A percentile compares a stretch with the other conserved stretches of the same genome.
phyloP scores from a whole-genome alignment of 306 rosid species.

The Acacia crassicarpa region DNA sequence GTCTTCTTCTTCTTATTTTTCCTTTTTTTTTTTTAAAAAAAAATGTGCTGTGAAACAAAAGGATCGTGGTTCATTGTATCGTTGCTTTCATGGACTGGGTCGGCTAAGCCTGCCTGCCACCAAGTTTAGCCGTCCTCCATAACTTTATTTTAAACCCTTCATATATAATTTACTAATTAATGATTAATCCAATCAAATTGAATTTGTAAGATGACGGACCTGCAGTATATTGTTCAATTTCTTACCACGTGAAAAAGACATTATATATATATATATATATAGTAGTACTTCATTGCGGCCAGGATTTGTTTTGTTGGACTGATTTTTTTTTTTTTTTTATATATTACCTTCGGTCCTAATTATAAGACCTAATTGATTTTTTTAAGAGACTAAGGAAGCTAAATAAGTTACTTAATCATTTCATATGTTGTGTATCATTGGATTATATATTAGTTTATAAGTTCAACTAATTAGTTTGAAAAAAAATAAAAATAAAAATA shows the following conservation, averaged over 20 bases:
- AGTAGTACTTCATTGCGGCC: not conserved
- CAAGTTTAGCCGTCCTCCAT: conserved; percentile 23
- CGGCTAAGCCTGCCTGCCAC: conserved; percentile 8
- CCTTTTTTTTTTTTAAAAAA: too few species aligned
- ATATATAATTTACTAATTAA: not conserved
- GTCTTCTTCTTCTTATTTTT: not conserved
- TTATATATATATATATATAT: too few species aligned
- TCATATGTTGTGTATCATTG: too few species aligned
- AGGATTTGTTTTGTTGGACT: too few species aligned
- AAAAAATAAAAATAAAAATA: too few species aligned
- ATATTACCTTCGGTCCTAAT: too few species aligned
- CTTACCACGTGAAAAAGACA: not conserved
- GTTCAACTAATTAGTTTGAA: too few species aligned
- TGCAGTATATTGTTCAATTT: not conserved
- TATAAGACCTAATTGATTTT: too few species aligned
- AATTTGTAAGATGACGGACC: conserved; percentile 6
- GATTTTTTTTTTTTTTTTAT: too few species aligned
- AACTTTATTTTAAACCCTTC: not conserved
- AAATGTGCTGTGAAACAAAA: not conserved
- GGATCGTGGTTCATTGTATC: not conserved
- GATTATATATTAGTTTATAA: too few species aligned
- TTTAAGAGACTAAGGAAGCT: too few species aligned
- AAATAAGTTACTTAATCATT: too few species aligned
- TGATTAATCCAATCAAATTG: not conserved
- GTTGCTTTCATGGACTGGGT: conserved; percentile 17